Conservation (phyloP, 768 basidiomycete species). For the Russula olivacea region DNA sequence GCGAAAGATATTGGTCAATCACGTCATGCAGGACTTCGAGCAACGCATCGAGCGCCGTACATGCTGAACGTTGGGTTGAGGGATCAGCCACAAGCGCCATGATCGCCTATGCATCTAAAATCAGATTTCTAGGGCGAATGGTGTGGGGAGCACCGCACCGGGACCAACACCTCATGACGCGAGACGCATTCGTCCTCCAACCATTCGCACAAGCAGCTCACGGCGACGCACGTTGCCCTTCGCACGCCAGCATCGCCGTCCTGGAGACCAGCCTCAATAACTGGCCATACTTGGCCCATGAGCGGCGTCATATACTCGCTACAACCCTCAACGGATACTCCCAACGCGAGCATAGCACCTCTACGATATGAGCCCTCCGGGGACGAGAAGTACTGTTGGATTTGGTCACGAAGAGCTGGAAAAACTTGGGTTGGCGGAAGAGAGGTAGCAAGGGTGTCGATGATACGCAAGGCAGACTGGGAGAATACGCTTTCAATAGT, state of each 20-base stretch:
- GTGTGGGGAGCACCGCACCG: slow-evolving; percentile 48
- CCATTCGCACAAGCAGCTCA: slow-evolving; percentile 97
- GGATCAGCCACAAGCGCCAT: slow-evolving; percentile 87
- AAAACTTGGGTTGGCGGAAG: slow-evolving; percentile 95
- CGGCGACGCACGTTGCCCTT: slow-evolving; percentile 92
- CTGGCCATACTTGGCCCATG: slow-evolving; percentile 88
- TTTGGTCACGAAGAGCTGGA: slow-evolving; percentile 78
- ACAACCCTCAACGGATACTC: slow-evolving; percentile 95
- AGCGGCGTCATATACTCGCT: slow-evolving; percentile 95
- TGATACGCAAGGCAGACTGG: slow-evolving; percentile 88
- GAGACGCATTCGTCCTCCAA: slow-evolving; percentile 86
- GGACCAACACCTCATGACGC: slow-evolving; percentile 79
- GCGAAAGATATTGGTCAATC: slow-evolving; percentile 84
- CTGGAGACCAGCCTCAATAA: slow-evolving; percentile 81
- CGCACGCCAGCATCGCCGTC: slow-evolving; percentile 82
- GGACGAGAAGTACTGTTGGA: slow-evolving; percentile 80
- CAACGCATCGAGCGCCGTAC: slow-evolving; percentile 92
- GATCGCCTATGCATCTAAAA: slow-evolving; percentile 51
- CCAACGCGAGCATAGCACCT: slow-evolving; percentile 91
- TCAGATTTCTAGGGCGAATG: not conserved
- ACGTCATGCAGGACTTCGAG: slow-evolving; percentile 90
- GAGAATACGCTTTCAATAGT: slow-evolving; percentile 3
- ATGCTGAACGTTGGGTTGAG: slow-evolving; percentile 85
- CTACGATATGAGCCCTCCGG: slow-evolving; percentile 75
- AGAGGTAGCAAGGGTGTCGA: slow-evolving; percentile 87